A percentile compares a stretch with the other conserved stretches of the same genome.
These are phyloP conservation scores for Quercus variabilis DNA, from an alignment of 306 rosid species.

Conservation along the genomic window DNA sequence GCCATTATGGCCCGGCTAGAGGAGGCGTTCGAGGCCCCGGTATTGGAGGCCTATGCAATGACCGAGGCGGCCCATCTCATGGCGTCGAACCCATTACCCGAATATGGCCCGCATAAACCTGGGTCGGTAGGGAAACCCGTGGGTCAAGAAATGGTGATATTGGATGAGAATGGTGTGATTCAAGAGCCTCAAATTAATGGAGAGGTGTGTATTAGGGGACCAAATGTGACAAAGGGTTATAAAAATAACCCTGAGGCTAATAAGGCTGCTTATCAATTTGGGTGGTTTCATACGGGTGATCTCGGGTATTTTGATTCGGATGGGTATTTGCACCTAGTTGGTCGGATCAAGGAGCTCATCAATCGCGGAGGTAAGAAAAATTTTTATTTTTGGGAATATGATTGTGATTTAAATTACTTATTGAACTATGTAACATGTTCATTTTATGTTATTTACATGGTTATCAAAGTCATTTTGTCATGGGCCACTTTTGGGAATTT, in stretches of 20 bases:
- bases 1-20: slow-evolving; percentile 56
- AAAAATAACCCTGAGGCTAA: slow-evolving; percentile 73
- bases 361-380: slow-evolving; percentile 76
- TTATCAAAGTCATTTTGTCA: no score
- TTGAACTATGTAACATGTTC: no score
- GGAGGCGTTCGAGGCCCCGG: slow-evolving; percentile 73
- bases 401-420: no score
- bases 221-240: slow-evolving; percentile 75
- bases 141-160: slow-evolving; percentile 67
- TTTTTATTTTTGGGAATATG: no score
- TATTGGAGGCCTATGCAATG: slow-evolving; percentile 92
- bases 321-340: slow-evolving; percentile 86
- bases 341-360: slow-evolving; percentile 88
- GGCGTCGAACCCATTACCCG: slow-evolving; percentile 79
- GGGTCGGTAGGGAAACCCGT: slow-evolving; percentile 88
- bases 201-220: slow-evolving; percentile 79
- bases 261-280: slow-evolving; percentile 55
- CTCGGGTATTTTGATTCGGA: slow-evolving; percentile 71
- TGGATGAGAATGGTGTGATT: slow-evolving; percentile 52
- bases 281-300: slow-evolving; percentile 96
- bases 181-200: slow-evolving; percentile 32
- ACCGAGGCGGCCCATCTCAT: slow-evolving; percentile 83
- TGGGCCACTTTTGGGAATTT: no score
- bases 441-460: no score
- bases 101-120: slow-evolving; percentile 65